Evolutionary conservation across 129 eudicot species (phyloP).

Genomic region (Sambucus nigra): DNA sequence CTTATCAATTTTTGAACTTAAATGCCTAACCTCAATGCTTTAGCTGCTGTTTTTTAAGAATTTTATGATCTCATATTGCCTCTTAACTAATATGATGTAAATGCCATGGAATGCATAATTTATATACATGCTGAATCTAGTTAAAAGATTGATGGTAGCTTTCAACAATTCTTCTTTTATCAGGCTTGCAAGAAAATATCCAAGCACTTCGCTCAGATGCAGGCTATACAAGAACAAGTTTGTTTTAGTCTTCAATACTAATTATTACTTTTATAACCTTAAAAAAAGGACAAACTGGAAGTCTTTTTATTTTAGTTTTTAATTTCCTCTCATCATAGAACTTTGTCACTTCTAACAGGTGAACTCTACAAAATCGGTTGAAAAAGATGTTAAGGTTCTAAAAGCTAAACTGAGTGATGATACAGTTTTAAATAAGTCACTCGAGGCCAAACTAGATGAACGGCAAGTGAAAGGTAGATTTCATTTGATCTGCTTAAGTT

Average conservation of each 20-base stretch:
- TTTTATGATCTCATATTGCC: too few species aligned
- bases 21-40: too few species aligned
- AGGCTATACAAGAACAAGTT: constrained; percentile 83
- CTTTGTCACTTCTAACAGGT: constrained; percentile 32
- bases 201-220: constrained; percentile 65
- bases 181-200: constrained; percentile 74
- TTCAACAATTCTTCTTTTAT: constrained; percentile 16
- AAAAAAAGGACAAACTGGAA: too few species aligned
- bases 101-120: not conserved
- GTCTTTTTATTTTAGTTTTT: not conserved
- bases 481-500: constrained; percentile 2
- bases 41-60: too few species aligned
- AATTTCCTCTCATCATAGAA: not conserved
- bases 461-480: constrained; percentile 65
- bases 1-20: too few species aligned
- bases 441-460: constrained; percentile 71
- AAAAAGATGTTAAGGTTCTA: constrained; percentile 70
- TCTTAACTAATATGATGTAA: too few species aligned
- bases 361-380: constrained; percentile 59
- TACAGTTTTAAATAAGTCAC: constrained; percentile 53
- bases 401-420: constrained; percentile 61
- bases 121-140: too few species aligned
- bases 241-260: not conserved
- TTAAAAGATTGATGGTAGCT: constrained; percentile 14
- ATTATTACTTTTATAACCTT: too few species aligned